These are phyloP conservation scores for Podaxis sp. DNA, from an alignment of 768 basidiomycete species.

Conservation along the genomic window DNA sequence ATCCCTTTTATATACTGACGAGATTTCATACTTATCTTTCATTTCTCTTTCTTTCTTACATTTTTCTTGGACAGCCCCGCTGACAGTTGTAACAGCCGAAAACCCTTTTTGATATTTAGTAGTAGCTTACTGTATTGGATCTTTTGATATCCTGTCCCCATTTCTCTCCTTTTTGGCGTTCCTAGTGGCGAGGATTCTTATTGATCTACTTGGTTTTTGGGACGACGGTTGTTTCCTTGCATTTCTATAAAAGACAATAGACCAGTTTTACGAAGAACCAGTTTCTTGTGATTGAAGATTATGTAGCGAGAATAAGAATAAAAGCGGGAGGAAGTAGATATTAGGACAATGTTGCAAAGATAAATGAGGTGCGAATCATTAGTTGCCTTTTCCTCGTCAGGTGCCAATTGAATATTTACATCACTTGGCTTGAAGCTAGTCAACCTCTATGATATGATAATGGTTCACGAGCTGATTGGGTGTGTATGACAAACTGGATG, in stretches of 20 bases:
- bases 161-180: not conserved
- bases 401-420: too few relatives aligned
- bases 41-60: not conserved
- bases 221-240: not conserved
- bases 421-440: too few relatives aligned
- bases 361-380: too few relatives aligned
- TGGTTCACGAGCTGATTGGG: too few relatives aligned
- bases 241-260: not conserved
- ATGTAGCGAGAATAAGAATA: too few relatives aligned
- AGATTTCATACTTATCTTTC: not conserved
- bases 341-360: too few relatives aligned
- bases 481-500: too few relatives aligned
- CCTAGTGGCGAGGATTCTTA: not conserved
- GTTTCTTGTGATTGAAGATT: not conserved
- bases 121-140: not conserved
- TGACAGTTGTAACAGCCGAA: not conserved
- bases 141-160: not conserved
- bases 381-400: too few relatives aligned
- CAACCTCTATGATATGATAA: too few relatives aligned
- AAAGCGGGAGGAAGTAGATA: too few relatives aligned
- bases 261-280: not conserved
- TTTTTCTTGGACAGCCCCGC: not conserved
- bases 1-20: not conserved
- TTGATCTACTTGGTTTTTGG: not conserved
- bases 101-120: not conserved